These are phyloP conservation scores for Cylindrotheca fusiformis DNA, from an alignment of 108 stramenopile genomes.

Conservation along the genomic window DNA sequence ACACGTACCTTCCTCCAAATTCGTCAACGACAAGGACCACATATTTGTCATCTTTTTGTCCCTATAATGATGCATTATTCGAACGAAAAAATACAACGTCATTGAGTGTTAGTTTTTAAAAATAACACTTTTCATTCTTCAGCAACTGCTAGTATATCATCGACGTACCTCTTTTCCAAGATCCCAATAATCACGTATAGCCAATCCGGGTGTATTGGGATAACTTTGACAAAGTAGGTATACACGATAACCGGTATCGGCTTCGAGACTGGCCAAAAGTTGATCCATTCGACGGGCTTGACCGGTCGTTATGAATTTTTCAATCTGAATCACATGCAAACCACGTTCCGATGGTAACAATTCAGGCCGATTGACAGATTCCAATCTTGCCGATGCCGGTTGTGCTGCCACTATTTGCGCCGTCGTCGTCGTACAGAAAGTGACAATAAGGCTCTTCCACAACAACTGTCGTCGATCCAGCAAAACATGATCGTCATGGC, in stretches of 20 bases:
- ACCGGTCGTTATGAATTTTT: constrained; percentile 80
- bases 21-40: constrained; percentile 83
- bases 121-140: not conserved
- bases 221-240: constrained; percentile 81
- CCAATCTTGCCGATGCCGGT: constrained; percentile 66
- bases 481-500: no score
- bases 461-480: no score
- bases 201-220: constrained; percentile 78
- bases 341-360: constrained; percentile 64
- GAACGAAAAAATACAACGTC: not conserved
- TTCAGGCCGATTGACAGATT: constrained; percentile 85
- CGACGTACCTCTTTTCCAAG: constrained; percentile 70
- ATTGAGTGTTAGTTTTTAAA: not conserved
- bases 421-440: no score
- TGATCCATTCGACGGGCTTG: constrained; percentile 74
- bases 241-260: constrained; percentile 79
- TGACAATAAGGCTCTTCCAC: no score
- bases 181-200: constrained; percentile 83
- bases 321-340: constrained; percentile 78
- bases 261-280: constrained; percentile 61
- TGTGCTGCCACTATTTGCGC: no score
- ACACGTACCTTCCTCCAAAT: constrained; percentile 71
- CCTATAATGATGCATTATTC: constrained; percentile 14
- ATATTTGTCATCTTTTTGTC: constrained; percentile 88
- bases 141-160: not conserved